These are phyloP conservation scores for Aciculosporium take DNA, from an alignment of 2,329 filamentous ascomycete species.

Conservation along the genomic window DNA sequence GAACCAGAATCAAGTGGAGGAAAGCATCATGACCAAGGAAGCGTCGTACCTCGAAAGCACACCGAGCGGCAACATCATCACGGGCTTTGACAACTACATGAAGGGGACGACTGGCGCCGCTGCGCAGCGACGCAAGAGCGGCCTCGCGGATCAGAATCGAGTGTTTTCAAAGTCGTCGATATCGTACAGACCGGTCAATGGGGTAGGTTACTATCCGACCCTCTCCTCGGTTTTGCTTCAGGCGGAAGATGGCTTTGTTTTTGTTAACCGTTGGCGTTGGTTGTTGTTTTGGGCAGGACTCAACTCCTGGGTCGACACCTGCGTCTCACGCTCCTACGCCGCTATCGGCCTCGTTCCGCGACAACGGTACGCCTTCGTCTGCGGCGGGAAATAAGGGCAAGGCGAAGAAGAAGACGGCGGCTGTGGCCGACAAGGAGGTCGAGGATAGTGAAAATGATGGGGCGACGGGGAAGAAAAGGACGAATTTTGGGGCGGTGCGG, in stretches of 20 bases:
- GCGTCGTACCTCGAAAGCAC: conserved; percentile 83
- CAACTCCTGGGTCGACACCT: conserved; percentile 29
- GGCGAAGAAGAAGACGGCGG: conserved; percentile 32
- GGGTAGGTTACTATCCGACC: conserved; percentile 19
- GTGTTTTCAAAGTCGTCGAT: conserved; percentile 58
- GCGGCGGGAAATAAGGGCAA: conserved; percentile 34
- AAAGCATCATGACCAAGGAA: conserved; percentile 72
- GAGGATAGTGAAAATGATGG: conserved; percentile 47
- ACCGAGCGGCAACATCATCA: conserved; percentile 84
- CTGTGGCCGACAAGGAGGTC: conserved; percentile 16
- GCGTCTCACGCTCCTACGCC: conserved; percentile 39
- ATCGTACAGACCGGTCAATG: conserved; percentile 37
- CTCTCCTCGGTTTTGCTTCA: neutral
- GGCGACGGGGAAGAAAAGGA: conserved; percentile 38
- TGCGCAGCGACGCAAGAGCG: conserved; percentile 48
- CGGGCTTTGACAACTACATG: conserved; percentile 95
- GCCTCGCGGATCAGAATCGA: conserved; percentile 53
- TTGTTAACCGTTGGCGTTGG: neutral
- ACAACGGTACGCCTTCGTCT: conserved; percentile 39
- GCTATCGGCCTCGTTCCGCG: conserved; percentile 38
- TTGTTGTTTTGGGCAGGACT: conserved; percentile 18
- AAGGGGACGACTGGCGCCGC: conserved; percentile 61
- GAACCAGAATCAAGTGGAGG: conserved; percentile 41
- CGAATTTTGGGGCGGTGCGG: conserved; percentile 41
- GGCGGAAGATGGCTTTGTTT: no score